These are phyloP conservation scores for Parmelia sp. DNA, from an alignment of 495 filamentous ascomycete genomes.

Conservation along the genomic window DNA sequence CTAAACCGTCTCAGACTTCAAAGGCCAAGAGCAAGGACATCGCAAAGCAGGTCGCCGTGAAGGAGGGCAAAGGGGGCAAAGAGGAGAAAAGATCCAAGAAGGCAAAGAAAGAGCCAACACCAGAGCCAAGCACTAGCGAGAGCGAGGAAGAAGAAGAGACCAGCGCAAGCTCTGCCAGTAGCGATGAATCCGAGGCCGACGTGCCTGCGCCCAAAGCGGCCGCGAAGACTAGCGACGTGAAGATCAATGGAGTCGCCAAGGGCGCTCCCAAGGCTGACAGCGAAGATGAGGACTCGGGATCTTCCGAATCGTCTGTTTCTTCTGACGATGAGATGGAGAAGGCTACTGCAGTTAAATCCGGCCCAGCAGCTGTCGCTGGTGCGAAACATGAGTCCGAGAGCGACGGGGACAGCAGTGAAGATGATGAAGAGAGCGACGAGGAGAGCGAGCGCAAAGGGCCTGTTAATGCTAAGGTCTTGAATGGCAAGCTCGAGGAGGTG, in stretches of 20 bases:
- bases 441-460: constrained; percentile 29
- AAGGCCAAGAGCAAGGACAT: constrained; percentile 48
- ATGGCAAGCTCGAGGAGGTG: constrained; percentile 23
- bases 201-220: constrained; percentile 13
- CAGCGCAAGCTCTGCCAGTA: constrained; percentile 35
- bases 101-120: constrained; percentile 43
- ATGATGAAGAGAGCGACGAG: constrained; percentile 24
- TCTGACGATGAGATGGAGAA: constrained; percentile 35
- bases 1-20: constrained; percentile 43
- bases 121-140: constrained; percentile 38
- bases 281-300: constrained; percentile 25
- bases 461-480: constrained; percentile 25
- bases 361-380: constrained; percentile 9
- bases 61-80: constrained; percentile 40
- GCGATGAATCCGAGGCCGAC: constrained; percentile 32
- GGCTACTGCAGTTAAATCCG: constrained; percentile 13
- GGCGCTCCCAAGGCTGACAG: constrained; percentile 9
- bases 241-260: constrained; percentile 23
- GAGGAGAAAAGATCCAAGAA: constrained; percentile 31
- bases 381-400: constrained; percentile 19
- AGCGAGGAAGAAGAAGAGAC: constrained; percentile 36
- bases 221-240: constrained; percentile 22
- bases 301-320: constrained; percentile 30
- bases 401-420: constrained; percentile 23
- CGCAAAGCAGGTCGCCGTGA: constrained; percentile 39